Base-by-base conservation (phyloP, 2,329 filamentous ascomycete genomes). In the Cladosporium colombiae region DNA sequence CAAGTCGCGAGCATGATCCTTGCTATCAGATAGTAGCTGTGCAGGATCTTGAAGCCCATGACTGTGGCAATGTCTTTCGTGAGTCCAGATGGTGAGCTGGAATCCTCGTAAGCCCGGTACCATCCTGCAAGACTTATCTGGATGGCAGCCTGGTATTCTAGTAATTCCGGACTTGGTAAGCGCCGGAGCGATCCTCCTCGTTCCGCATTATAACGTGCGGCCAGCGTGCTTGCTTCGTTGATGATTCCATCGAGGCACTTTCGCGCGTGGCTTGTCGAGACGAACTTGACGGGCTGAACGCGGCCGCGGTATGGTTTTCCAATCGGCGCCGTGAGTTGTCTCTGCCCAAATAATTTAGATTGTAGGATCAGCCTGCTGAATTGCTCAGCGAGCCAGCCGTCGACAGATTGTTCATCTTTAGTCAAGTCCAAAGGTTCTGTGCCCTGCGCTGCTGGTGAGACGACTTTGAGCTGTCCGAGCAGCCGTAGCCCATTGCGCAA, bases 321-420 rank as follows among this genome's bases (percentile, higher is more conserved):
- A 46, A 21, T 46, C 18, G 33, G 61, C 25, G 40, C 8, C 8
- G 23, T 46, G 5, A 21, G 18, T 18, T 44, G 35, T 40, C 25
- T 56, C n/a, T 67, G 64, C 8, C 65, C 65, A 40, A 74, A 73
- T 8, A 74, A 65, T 29, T 50, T 65, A 2, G 55, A 63, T 57
- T 72, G 72, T 5, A 73, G 53, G 11, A 70, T 60, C 3, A 73
- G 59, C 16, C 75, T 72, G 1, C 73, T 71, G 35, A 84, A 81
- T 2, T 75, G 77, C 65, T 82, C 80, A 3, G 79, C 67, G 18
- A 85, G 79, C 74, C 78, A 81, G 46, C 79, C 74, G 53, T 84
- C 81, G 0, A 76, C 70, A 0, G 73, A 73, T n/a, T 63, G 61
- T 21, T 63, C 61, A 13, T 52, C 33, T 44, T 46, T 55, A 14